Base-by-base conservation (phyloP, 2,329 filamentous ascomycete species). In the Neurospora sp. region DNA sequence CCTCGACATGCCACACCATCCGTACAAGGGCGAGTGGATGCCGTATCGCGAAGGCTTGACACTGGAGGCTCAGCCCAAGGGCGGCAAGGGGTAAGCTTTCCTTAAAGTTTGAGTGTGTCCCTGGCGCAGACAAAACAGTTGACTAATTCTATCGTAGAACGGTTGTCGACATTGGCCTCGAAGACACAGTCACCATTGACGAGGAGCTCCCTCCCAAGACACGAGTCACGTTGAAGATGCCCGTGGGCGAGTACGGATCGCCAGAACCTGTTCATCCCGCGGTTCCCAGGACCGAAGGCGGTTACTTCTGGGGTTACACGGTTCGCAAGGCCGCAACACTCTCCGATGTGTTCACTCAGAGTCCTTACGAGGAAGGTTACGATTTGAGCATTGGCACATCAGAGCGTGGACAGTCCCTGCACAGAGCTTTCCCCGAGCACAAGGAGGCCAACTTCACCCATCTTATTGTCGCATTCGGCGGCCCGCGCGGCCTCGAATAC, bases 291-390 rank as follows among this genome's bases (percentile, higher is more conserved):
- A 90, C 91, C 68, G 88, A 93, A 73, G 87, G 84, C 1, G 93
- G 93, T 0, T 96, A 93, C 80, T 96, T 94, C 81, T 97, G 93
- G 93, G 93, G 93, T 66, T 97, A 91, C 79, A 85, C 82, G 9
- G 88, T 93, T 3, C 87, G 93, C 36, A 87, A 85, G 72, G 89
- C 89, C 42, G 76, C 80, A 4, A 90, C 87, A 2, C 84, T 97
- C 5, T 91, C 91, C 5, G 82, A 85, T 5, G 88, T 96, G 8
- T 93, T 95, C 76, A 93, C 92, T 4, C 92, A 94, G 78, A 90
- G 88, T 73, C 85, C 88, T 0, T 93, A 87, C 77, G 88, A 91
- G 70, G 88, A 87, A 66, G 93, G 93, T 13, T 97, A 97, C 79
- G 92, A 96, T 79, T 75, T 94, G 70, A 92, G 89, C 74, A 89